Base-by-base conservation (phyloP, 805 yeast species). In the Wickerhamomyces ciferrii region DNA sequence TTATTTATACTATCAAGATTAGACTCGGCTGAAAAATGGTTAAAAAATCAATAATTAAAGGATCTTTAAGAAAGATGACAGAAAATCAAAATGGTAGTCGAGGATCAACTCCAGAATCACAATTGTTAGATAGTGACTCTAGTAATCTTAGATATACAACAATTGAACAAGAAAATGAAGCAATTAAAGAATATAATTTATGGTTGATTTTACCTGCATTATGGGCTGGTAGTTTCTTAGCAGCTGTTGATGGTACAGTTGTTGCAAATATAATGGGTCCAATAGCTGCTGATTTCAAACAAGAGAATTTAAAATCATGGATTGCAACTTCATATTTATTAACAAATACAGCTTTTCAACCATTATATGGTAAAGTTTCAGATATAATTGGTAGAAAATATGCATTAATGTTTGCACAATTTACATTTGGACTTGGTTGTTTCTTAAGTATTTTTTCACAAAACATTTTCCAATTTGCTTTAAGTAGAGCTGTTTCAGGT, bases 301-400 rank as follows among this genome's bases (percentile, higher is more conserved):
- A 74, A 38, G 67, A 79, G 38, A 67, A 71, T 14, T 55, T 70
- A 29, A 61, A 77, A 14, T 64, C 79, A 3, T 84, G 90, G 89
- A 82, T 84, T 4, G 88, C 88, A 3, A 79, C 88, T 0, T 75
- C 85, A 1, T 79, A 82, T 43, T 64, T 85, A 34, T 65, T 85
- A 21, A 81, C 89, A 2, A 81, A 80, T 52, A 75, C 86, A 4
- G 84, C 85, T 2, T 81, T 83, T 59, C 89, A 83, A 63, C 89
- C 88, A 2, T 60, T 84, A 25, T 81, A 78, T 47, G 91, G 91
- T 4, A 76, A 83, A 46, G 63, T 83, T 36, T 75, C 84, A 41
- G 91, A 85, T 53, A 74, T 84, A 19, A 71, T 72, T 50, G 83
- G 84, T 8, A 62, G 84, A 36, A 70, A 70, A 43, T 62, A 65